Evolutionary conservation across 371 early-diverging fungal species (phyloP), one percentile per base, ranked within the genome.

Genomic region (Coemansia sp.): DNA sequence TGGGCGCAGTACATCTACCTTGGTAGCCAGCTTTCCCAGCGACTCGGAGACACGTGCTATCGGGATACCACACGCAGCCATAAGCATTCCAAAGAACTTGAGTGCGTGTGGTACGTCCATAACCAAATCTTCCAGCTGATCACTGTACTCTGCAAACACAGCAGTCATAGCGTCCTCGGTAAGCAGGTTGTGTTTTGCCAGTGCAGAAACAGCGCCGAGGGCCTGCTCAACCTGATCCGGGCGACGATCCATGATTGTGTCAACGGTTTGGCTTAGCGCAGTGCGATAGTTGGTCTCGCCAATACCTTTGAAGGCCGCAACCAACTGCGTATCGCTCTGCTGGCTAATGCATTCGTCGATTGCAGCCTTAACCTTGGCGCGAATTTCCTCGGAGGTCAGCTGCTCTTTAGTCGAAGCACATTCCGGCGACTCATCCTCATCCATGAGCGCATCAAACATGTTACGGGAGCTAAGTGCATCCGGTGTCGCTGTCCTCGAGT

Each of bases 71-170:
- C 82, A 78, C 42, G 82, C 82, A 34, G 81, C 81, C 26, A 90
- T 69, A 52, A 91, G 62, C 55, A 76, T 74, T 34, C 86, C 86
- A 52, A 88, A 81, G 80, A 80, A 81, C 52, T 81, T 81, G 71
- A 81, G 87, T 31, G 86, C 88, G 47, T 84, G 80, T 16, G 94
- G 94, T 16, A 87, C 87, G 83, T 94, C 94, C 55, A 86, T 82
- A 9, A 82, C 81, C 38, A 88, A 71, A 67, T 94, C 94, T 50
- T 89, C 87, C 50, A 90, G 77, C 55, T 69, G 59, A 57, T 84
- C 87, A 62, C 85, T 78, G 40, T 84, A 82, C 20, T 78, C 79
- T 13, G 80, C 72, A 54, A 90, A 80, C 11, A 86, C 90, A 53
- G 65, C 59, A 41, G 76, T 70, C 47, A 68, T 56, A 14, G 82